Evolutionary conservation across 345 rosid species (phyloP).

Genomic region (Brassica juncea): DNA sequence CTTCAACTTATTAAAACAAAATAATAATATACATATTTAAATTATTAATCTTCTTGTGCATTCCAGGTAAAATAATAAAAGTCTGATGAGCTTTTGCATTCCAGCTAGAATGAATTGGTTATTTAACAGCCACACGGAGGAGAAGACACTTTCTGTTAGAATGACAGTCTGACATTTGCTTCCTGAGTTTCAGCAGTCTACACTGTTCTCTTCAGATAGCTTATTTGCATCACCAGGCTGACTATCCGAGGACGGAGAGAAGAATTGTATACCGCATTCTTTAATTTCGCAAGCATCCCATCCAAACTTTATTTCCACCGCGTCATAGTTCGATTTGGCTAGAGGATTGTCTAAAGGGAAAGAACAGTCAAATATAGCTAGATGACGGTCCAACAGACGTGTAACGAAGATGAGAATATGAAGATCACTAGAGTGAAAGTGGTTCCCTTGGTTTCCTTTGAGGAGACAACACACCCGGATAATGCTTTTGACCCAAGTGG

Average conservation of each 20-base stretch:
- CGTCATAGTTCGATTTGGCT: background rate
- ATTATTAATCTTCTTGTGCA: too few relatives aligned
- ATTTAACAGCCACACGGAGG: background rate
- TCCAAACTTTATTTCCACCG: conserved; percentile 15
- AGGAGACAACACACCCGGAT: conserved; percentile 10
- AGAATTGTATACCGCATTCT: background rate
- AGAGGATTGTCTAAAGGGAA: background rate
- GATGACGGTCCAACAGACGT: conserved; percentile 6
- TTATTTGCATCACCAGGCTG: background rate
- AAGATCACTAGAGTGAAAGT: background rate
- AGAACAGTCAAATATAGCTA: conserved; percentile 15
- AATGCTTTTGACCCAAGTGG: conserved; percentile 6
- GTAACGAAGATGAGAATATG: background rate
- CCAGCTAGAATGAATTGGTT: background rate
- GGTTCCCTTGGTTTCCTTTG: conserved; percentile 8
- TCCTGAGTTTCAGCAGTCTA: background rate
- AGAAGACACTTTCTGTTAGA: background rate
- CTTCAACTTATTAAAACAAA: too few relatives aligned
- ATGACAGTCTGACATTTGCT: background rate
- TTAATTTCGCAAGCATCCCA: conserved; percentile 7
- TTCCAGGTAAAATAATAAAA: too few relatives aligned
- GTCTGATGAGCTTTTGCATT: background rate
- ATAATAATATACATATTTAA: too few relatives aligned
- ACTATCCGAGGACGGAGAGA: background rate
- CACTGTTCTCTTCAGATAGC: background rate